Percentiles rank a stretch among this genome's conserved stretches.
Evolutionary conservation across 202 grass and related monocot species (phyloP).

Genomic region (Eragrostis tef): DNA sequence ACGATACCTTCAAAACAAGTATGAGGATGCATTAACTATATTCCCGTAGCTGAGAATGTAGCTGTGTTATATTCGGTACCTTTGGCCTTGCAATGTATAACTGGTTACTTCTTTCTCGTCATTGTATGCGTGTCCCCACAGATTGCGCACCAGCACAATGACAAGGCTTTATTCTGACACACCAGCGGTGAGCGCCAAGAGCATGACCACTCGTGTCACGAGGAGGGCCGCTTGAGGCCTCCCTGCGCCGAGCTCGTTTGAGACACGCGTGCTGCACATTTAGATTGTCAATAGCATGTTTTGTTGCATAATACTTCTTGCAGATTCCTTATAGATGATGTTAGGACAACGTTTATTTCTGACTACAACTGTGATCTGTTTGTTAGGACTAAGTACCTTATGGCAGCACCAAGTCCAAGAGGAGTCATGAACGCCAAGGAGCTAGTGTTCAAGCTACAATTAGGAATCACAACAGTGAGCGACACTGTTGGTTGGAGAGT

Average conservation of each 20-base stretch:
- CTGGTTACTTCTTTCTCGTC: conserved; percentile 49
- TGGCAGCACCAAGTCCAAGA: conserved; percentile 47
- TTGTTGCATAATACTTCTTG: too few relatives aligned
- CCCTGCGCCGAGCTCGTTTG: conserved; percentile 37
- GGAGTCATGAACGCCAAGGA: conserved; percentile 36
- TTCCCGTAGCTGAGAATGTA: background rate
- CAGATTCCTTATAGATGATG: too few relatives aligned
- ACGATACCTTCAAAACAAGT: conserved; percentile 24
- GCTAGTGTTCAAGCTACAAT: conserved; percentile 50
- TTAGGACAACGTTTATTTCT: too few relatives aligned
- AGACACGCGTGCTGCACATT: conserved; percentile 50
- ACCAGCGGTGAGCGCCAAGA: conserved; percentile 39
- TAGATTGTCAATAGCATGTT: background rate
- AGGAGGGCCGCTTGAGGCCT: conserved; percentile 45
- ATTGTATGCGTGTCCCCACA: conserved; percentile 50
- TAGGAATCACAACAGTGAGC: background rate
- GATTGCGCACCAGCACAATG: conserved; percentile 30
- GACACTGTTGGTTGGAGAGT: background rate
- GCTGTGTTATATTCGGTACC: background rate
- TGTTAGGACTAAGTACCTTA: too few relatives aligned
- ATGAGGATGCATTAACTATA: too few relatives aligned
- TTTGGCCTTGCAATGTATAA: conserved; percentile 39
- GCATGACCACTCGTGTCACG: conserved; percentile 41
- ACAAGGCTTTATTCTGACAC: conserved; percentile 34
- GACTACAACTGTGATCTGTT: too few relatives aligned